These are phyloP conservation scores for Penium margaritaceum DNA, from an alignment of 139 green algal genomes.

Conservation along the genomic window DNA sequence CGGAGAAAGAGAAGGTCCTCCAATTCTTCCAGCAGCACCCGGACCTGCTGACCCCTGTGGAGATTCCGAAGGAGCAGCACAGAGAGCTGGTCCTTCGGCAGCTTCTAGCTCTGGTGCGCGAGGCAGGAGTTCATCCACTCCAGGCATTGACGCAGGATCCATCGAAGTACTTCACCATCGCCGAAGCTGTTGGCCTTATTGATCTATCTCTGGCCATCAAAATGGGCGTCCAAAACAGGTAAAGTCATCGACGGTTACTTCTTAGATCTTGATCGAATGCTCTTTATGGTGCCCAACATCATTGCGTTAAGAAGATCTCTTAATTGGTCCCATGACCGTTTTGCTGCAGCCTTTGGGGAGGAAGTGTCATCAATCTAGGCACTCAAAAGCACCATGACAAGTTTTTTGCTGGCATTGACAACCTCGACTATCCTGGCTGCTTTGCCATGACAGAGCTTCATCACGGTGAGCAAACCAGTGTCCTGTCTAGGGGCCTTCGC, in stretches of 20 bases:
- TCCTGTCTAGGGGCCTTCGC: too few relatives aligned
- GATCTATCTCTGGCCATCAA: constrained; percentile 43
- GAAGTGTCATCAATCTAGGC: constrained; percentile 29
- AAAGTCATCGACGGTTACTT: constrained; percentile 1
- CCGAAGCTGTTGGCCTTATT: constrained; percentile 31
- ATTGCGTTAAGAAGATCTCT: background rate
- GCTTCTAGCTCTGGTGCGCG: constrained; percentile 19
- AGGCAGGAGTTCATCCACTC: constrained; percentile 11
- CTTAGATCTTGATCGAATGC: background rate
- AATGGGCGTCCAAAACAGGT: constrained; percentile 46
- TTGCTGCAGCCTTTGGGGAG: constrained; percentile 41
- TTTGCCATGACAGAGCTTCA: constrained; percentile 92
- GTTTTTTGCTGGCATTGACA: constrained; percentile 35
- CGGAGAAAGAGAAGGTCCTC: constrained; percentile 30
- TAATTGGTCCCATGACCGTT: background rate
- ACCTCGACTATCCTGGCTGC: constrained; percentile 54
- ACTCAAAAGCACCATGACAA: constrained; percentile 40
- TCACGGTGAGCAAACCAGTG: constrained; percentile 41
- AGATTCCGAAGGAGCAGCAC: constrained; percentile 39
- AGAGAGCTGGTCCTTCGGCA: constrained; percentile 31
- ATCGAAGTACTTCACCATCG: constrained; percentile 37
- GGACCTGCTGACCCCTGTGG: constrained; percentile 28
- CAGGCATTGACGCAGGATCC: constrained; percentile 11
- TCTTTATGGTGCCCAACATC: background rate
- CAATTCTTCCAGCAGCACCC: constrained; percentile 27